Percentiles rank a stretch among this genome's conserved stretches.
Conservation (phyloP, 2,329 filamentous ascomycete genomes). For the Xylaria polymorpha region DNA sequence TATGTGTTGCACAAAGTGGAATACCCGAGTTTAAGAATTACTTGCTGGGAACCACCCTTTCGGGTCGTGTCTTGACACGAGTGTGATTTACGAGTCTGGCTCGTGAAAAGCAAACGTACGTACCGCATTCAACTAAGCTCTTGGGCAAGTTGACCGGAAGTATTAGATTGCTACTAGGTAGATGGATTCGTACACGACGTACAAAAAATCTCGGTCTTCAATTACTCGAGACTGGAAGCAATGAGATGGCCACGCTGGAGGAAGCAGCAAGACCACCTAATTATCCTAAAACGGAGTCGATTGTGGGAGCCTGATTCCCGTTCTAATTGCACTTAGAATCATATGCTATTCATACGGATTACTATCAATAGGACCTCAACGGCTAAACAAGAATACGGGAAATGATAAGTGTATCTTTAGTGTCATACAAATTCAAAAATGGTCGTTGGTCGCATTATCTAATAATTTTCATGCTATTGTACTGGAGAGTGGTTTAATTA, state of each 20-base stretch:
- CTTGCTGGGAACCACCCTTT: not conserved
- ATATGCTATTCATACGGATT: not conserved
- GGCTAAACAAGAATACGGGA: not conserved
- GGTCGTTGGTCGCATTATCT: not conserved
- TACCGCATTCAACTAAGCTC: not conserved
- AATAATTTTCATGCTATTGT: not conserved
- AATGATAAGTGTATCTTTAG: not conserved
- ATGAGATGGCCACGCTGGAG: not conserved
- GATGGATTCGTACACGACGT: not conserved
- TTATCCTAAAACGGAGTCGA: not conserved
- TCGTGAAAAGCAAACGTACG: not conserved
- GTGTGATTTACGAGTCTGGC: slow-evolving; percentile 1
- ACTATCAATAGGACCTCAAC: not conserved
- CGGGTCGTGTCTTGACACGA: slow-evolving; percentile 1
- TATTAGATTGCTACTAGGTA: not conserved
- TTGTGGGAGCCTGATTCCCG: no score
- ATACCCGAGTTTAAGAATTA: slow-evolving; percentile 10
- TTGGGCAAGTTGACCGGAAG: not conserved
- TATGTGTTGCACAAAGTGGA: slow-evolving; percentile 28
- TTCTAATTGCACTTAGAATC: not conserved
- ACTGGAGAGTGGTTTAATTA: slow-evolving; percentile 17
- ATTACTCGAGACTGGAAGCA: not conserved
- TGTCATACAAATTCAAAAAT: not conserved
- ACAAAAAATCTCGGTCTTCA: not conserved
- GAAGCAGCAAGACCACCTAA: not conserved